Base-by-base conservation (phyloP, 169 alveolate genomes). In the Cryptosporidium sp. region DNA sequence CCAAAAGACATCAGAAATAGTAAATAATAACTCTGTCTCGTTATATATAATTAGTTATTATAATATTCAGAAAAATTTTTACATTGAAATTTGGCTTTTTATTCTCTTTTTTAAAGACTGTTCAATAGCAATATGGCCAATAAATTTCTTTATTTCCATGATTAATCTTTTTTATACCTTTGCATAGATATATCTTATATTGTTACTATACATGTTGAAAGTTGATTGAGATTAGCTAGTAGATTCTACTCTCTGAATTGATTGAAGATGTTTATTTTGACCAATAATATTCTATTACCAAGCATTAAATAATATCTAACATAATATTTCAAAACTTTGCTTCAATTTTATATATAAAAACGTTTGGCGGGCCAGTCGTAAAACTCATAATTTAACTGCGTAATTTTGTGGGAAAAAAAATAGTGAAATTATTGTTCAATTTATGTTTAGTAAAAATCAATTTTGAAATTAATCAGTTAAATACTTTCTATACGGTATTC, bases 21-120 rank as follows among this genome's bases (percentile, higher is more conserved):
- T 62, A 84, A 31, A 75, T 58, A 29, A 75, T 75, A 26, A 31
- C 68, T 74, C 70, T 74, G 71, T 48, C 70, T 41, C 70, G 71
- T 29, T 65, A 31, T 0, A 31, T n/a, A 5, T 33, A 65, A 65
- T 33, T 33, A 65, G 9, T 31, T 65, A 9, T 0, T 2, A 9
- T 18, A 4, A 14, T 16, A 31, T 29, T 10, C 6, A n/a, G 43
- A 14, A 65, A 16, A 1, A 3, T 31, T 31, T 6, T 29, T 10
- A 0, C 14, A 65, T 41, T 2, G 3, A 31, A 14, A 18, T 65
- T 29, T 33, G 39, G 33, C 1, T 14, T 37, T 65, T 7, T 37
- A 10, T 65, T 31, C 1, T 16, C 50, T 14, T 37, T 31, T 65
- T 16, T 16, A 23, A 6, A 23, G 1, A 55, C 10, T 26, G 0